Evolutionary conservation across 805 yeast species (phyloP), one percentile per base, ranked within the genome.

Genomic region (Naumovozyma castellii): DNA sequence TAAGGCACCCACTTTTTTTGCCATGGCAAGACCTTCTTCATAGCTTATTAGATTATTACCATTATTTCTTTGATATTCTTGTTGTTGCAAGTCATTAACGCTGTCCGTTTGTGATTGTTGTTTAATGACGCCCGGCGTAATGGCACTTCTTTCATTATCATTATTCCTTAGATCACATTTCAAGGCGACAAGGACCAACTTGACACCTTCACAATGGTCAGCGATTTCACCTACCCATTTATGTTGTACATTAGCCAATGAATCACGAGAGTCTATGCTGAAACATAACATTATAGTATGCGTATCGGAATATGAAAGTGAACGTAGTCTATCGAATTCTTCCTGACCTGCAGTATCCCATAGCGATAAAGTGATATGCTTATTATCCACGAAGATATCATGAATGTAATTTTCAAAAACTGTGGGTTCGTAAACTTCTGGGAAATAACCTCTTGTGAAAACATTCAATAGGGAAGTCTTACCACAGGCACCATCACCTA

Each of bases 291-390:
- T 92, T 53, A 92, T 88, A 54, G 96, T 85, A 64, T 90, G 97
- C 3, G 98, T 92, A 62, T 92, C 97, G 19, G 88, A 80, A 62
- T 92, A 92, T 37, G 94, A 83, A 45, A 90, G 70, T 1, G 97
- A 85, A 61, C 98, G 76, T 61, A 90, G 72, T 47, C 97, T 74
- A 62, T 90, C 98, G 53, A 90, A 90, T 66, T 90, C 98, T 65
- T 90, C 98, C 68, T 90, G 98, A 5, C 98, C 98, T 1, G 98
- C 98, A 4, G 98, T 90, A 61, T 90, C 98, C 98, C 98, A 92
- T 40, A 90, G 68, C 13, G 96, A 87, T 42, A 90, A 67, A 56
- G 88, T 94, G 53, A 90, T 84, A 37, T 92, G 86, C 60, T 85
- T 86, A 38, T 90, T 90, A 60, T 90, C 98, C 40, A 90, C 87